These are phyloP conservation scores for Neonothopanus nambi DNA, from an alignment of 1,284 basidiomycete genomes.

Conservation along the genomic window DNA sequence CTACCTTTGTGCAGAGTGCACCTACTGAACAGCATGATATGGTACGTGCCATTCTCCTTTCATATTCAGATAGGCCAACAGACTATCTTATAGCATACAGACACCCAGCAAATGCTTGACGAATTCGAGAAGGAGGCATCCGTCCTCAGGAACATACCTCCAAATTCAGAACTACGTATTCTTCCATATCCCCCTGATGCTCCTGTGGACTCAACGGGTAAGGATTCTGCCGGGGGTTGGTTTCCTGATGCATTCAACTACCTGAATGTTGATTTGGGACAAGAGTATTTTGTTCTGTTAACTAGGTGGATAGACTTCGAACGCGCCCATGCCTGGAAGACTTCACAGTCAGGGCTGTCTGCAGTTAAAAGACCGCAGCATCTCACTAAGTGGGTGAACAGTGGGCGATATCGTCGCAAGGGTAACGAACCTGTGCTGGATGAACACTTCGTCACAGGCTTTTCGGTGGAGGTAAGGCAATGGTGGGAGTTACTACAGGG, in stretches of 20 bases:
- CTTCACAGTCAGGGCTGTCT: background rate
- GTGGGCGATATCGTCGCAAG: background rate
- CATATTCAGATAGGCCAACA: too few species aligned
- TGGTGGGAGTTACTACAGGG: constrained; percentile 6
- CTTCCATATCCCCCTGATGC: background rate
- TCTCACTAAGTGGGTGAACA: background rate
- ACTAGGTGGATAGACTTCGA: background rate
- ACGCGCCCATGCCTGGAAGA: background rate
- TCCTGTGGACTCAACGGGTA: too few species aligned
- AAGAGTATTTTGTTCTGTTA: background rate
- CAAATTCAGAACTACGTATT: background rate
- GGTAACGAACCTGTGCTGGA: background rate
- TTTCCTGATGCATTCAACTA: background rate
- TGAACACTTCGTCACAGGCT: background rate
- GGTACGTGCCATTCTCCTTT: too few species aligned
- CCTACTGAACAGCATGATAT: too few species aligned
- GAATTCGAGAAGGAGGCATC: background rate
- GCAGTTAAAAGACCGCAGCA: background rate
- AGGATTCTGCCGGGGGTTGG: background rate
- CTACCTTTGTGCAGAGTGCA: too few species aligned
- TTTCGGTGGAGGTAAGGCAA: background rate
- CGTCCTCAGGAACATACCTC: background rate
- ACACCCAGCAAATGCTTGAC: too few species aligned
- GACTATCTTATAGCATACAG: too few species aligned
- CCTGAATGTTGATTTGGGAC: background rate